Conservation (phyloP, 495 filamentous ascomycete genomes). For the Parathielavia hyrcaniae region DNA sequence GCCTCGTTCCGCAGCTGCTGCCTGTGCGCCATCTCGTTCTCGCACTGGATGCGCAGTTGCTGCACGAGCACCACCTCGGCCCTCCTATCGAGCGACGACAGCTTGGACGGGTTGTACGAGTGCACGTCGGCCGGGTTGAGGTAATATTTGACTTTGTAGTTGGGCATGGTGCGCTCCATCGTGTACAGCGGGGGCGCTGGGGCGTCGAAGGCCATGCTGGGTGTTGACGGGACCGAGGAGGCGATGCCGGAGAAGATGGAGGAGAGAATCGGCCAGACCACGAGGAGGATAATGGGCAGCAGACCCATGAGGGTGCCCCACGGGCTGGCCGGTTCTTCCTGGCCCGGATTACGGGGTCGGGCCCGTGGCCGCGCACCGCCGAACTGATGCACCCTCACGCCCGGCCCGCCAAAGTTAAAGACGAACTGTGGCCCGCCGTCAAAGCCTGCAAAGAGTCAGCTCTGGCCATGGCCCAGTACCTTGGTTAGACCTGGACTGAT, state of each 20-base stretch:
- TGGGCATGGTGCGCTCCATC: constrained; percentile 60
- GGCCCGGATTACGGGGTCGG: constrained; percentile 62
- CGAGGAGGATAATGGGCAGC: constrained; percentile 79
- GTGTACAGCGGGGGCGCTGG: constrained; percentile 60
- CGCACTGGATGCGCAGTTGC: constrained; percentile 61
- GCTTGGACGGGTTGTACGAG: constrained; percentile 58
- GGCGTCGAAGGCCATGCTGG: constrained; percentile 63
- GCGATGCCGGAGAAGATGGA: constrained; percentile 63
- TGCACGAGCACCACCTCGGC: constrained; percentile 69
- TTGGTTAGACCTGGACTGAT: not conserved
- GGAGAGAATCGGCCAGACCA: constrained; percentile 79
- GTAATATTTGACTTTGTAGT: constrained; percentile 71
- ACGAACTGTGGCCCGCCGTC: constrained; percentile 77
- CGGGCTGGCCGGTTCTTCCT: constrained; percentile 44
- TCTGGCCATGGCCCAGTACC: constrained; percentile 1
- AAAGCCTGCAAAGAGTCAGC: constrained; percentile 39
- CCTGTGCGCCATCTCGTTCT: constrained; percentile 57
- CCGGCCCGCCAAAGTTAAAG: constrained; percentile 83
- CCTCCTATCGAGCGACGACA: constrained; percentile 64
- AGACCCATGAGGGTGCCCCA: constrained; percentile 58
- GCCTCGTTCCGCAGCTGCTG: constrained; percentile 68
- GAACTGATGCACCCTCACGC: constrained; percentile 81
- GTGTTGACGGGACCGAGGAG: constrained; percentile 49
- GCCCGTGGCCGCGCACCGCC: constrained; percentile 61
- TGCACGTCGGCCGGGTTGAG: constrained; percentile 72